Base-by-base conservation (phyloP, 495 filamentous ascomycete genomes). In the Lichina pygmaea region DNA sequence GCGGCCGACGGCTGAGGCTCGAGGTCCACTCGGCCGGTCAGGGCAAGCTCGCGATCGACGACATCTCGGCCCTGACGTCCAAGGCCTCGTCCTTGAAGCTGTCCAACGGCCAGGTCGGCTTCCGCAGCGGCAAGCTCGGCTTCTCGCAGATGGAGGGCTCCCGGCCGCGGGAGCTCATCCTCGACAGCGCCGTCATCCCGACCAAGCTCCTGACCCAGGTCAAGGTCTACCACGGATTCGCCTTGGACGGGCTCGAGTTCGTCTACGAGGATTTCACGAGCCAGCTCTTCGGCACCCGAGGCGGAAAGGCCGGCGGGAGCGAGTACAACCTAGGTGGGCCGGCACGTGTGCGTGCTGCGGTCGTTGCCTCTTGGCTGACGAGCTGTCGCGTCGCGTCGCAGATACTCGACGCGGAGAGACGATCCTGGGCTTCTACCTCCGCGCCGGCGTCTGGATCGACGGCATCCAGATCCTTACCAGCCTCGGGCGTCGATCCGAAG, bases 401-500 rank as follows among this genome's bases (percentile, higher is more conserved):
- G 86, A 97, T 59, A 78, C 78, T 10, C 72, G 82, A 46, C 69
- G 75, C 48, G 86, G 86, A 38, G 89, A 97, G 59, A 77, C 78
- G 46, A 60, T 97, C 10, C 70, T 83, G 44, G 89, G 89, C 10
- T 97, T 97, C 58, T 75, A 77, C 52, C 62, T 94, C 44, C 66
- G 85, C 49, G 72, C 81, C 39, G 83, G 83, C 9, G 60, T 71
- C 34, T 89, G 82, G 79, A 79, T 94, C 49, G 85, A 93, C 58
- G 89, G 73, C 11, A 72, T 97, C 45, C 82, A 93, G 55, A 78
- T 97, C 47, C 57, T 94, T 54, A 94, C 89, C 7, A 93, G 78
- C 53, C 60, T 80, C 32, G 86, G 85, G 33, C 68, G 89, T 49
- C 80, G 75, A 56, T 94, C 86, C 6, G 73, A 77, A 40, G 55